Evolutionary conservation across 441 rosid species (phyloP), one percentile per base, ranked within the genome.

Genomic region (Kokia cookei): DNA sequence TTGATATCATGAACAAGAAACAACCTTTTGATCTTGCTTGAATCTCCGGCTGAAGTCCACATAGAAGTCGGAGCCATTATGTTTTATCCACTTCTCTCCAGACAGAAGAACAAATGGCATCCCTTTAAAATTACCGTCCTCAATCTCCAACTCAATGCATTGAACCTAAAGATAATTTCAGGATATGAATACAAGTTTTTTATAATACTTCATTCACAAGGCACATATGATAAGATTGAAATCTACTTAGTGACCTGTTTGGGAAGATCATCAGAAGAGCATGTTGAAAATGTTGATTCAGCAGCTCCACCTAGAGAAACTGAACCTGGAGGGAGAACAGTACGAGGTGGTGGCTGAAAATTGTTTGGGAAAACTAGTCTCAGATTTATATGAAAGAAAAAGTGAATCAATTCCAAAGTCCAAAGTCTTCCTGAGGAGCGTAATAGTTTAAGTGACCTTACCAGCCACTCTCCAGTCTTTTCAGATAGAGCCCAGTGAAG

Each of bases 401-500:
- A 57, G 75, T 65, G 71, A 58, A 45, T n/a, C 47, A 53, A 81
- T 75, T 73, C 54, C 73, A 13, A 71, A 54, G 65, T 73, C 73
- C 29, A 27, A 73, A 22, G 62, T 32, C 26, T 61, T 53, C 48
- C 71, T 58, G 12, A 65, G 73, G 75, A 74, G 45, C 14, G 17
- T 68, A 72, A 71, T 50, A 69, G 76, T 40, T 42, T 27, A 60
- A 72, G 54, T 65, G 76, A 71, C 69, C 95, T 90, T 88, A 96
- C 99, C 97, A 80, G 77, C 99, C 99, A 96, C 82, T 96, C 97
- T 84, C 93, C 91, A 73, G 82, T 83, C 19, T 77, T 85, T 75
- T 84, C 87, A 71, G 99, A 93, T 81, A 96, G 84, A 78, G 94
- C 98, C 99, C 99, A 96, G 79, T 91, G 99, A 83, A 93, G 90